A percentile compares a stretch with the other conserved stretches of the same genome.
Conservation (phyloP, 768 basidiomycete genomes). For the Collybia sp. region DNA sequence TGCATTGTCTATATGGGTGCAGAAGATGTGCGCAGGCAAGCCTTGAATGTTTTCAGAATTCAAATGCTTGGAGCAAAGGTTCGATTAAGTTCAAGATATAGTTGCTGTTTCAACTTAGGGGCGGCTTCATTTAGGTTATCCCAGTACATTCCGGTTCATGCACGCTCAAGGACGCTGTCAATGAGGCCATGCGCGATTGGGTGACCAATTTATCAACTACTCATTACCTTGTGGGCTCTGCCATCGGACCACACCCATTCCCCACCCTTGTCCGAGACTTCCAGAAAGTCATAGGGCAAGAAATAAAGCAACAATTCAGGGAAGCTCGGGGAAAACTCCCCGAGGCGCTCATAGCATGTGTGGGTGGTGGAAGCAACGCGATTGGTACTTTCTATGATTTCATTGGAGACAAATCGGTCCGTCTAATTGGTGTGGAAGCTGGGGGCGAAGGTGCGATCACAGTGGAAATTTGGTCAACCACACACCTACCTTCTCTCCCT, state of each 20-base stretch:
- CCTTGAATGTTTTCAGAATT: slow-evolving; percentile 96
- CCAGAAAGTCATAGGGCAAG: slow-evolving; percentile 86
- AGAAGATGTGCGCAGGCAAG: slow-evolving; percentile 94
- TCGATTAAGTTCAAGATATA: not conserved
- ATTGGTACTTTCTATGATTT: slow-evolving; percentile 99
- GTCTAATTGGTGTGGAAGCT: slow-evolving; percentile 92
- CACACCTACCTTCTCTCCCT: not conserved
- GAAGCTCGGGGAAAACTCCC: slow-evolving; percentile 80
- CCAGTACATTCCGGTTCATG: slow-evolving; percentile 91
- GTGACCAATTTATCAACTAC: slow-evolving; percentile 92
- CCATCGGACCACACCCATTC: slow-evolving; percentile 98
- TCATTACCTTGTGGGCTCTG: slow-evolving; percentile 96
- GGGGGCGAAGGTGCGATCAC: slow-evolving; percentile 80
- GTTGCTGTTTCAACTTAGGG: not conserved
- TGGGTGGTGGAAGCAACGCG: slow-evolving; percentile 96
- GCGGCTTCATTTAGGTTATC: slow-evolving; percentile 56
- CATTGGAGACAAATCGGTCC: slow-evolving; percentile 81
- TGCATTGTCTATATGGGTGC: slow-evolving; percentile 98
- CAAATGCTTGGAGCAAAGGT: slow-evolving; percentile 95
- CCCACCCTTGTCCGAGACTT: slow-evolving; percentile 98
- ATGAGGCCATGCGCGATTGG: slow-evolving; percentile 98
- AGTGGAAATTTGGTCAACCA: slow-evolving; percentile 1
- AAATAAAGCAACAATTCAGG: slow-evolving; percentile 86
- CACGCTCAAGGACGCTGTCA: slow-evolving; percentile 97
- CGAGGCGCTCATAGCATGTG: slow-evolving; percentile 93